These are phyloP conservation scores for Balansia obtecta DNA, from an alignment of 2,329 filamentous ascomycete species.

Conservation along the genomic window DNA sequence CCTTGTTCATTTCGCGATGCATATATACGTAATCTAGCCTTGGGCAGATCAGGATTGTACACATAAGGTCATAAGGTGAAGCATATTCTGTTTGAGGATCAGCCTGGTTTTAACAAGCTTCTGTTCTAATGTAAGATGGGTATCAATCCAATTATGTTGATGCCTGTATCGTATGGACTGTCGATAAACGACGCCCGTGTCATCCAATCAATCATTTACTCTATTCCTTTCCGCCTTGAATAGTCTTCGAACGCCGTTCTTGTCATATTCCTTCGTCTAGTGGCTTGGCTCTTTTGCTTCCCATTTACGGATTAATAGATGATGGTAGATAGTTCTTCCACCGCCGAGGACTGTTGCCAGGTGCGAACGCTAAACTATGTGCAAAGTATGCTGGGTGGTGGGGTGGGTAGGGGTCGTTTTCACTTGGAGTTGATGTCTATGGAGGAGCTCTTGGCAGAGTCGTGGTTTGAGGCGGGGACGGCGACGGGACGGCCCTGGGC, in stretches of 20 bases:
- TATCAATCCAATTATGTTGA: conserved; percentile 2
- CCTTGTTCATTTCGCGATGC: too few species aligned
- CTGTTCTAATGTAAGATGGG: conserved; percentile 1
- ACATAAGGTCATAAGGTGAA: background rate
- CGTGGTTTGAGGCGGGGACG: conserved; percentile 14
- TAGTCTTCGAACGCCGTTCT: background rate
- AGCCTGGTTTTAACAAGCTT: background rate
- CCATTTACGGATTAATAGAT: background rate
- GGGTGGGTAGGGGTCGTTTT: background rate
- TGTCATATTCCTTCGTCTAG: background rate
- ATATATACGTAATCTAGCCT: background rate
- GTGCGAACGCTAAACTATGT: too few species aligned
- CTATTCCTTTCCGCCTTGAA: background rate
- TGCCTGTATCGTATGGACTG: background rate
- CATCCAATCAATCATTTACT: background rate
- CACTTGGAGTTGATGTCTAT: conserved; percentile 13
- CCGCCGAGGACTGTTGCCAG: too few species aligned
- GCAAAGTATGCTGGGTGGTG: too few species aligned
- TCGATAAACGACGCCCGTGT: background rate
- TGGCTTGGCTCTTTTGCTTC: background rate
- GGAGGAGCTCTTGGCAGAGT: conserved; percentile 18
- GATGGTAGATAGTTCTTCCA: too few species aligned
- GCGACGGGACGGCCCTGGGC: conserved; percentile 28
- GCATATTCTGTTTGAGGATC: background rate
- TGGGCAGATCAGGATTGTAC: background rate